Evolutionary conservation across 257 asterid genomes (phyloP), one percentile per base, ranked within the genome.

Genomic region (Eucommia ulmoides): DNA sequence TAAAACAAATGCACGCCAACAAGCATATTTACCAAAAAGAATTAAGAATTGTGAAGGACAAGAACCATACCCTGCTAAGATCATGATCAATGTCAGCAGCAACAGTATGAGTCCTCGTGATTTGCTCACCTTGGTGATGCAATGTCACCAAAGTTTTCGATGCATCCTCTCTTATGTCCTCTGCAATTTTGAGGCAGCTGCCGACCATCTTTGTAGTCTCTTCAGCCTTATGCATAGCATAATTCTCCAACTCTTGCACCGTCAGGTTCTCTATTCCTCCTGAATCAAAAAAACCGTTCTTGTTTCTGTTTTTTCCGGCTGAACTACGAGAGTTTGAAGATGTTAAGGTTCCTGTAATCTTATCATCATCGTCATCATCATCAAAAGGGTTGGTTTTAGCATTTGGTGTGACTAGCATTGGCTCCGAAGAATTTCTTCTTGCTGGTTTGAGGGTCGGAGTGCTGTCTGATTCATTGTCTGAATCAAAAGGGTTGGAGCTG

Each of bases 111-210:
- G 93, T 86, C 67, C 79, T 70, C 1, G 92, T 71, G 61, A 91
- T 83, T 68, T 83, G 95, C 70, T 91, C 97, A 50, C 99, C 99
- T 65, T 91, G 99, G 22, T 86, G 95, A 77, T 91, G 97, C 62
- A 91, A 55, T 35, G 82, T 75, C 18, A 77, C 83, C 72, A 91
- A 53, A 29, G 95, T 91, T 61, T 77, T 81, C 24, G 97, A 75
- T 51, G 88, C 95, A 69, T 74, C 89, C 73, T 86, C 91, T 59
- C 97, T 72, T 20, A 91, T 87, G 56, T 79, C 97, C 69, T 79
- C 95, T 4, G 93, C 99, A 66, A 91, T 73, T 81, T 81, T 91
- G 60, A 91, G 72, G 68, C 97, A 83, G 58, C 65, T 58, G 22
- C 81, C 76, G 50, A 74, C 94, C 15, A 72, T 55, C 50, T 74